Evolutionary conservation across 2,329 filamentous ascomycete species (phyloP).

Genomic region (Aureobasidium sp.): DNA sequence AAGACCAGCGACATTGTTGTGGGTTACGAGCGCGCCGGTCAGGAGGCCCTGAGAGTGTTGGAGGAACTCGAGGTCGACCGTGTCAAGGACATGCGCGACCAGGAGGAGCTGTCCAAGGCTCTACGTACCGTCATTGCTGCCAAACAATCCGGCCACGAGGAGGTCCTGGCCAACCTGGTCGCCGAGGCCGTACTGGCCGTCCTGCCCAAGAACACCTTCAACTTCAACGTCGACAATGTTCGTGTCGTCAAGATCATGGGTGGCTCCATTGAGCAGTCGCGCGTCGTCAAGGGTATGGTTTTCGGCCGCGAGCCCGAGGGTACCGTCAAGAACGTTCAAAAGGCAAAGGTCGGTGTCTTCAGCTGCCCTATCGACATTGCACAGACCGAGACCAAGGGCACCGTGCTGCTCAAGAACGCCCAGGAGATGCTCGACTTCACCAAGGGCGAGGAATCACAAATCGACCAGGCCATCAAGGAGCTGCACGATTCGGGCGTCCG

Average conservation of each 20-base stretch:
- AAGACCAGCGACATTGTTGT: conserved; percentile 97
- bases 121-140: conserved; percentile 91
- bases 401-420: conserved; percentile 89
- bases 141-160: conserved; percentile 92
- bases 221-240: conserved; percentile 99
- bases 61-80: conserved; percentile 88
- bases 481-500: conserved; percentile 87
- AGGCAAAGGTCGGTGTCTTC: conserved; percentile 94
- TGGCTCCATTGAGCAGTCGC: conserved; percentile 85
- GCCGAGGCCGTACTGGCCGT: conserved; percentile 78
- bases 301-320: conserved; percentile 95
- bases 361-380: conserved; percentile 91
- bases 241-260: conserved; percentile 99
- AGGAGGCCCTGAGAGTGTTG: conserved; percentile 72
- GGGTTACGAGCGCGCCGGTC: conserved; percentile 91
- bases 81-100: conserved; percentile 72
- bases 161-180: conserved; percentile 76
- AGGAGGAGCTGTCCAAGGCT: conserved; percentile 84
- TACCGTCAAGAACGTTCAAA: conserved; percentile 73
- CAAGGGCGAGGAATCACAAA: conserved; percentile 87
- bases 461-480: conserved; percentile 89
- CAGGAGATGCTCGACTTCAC: conserved; percentile 99
- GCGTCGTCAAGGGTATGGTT: conserved; percentile 95
- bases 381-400: conserved; percentile 98
- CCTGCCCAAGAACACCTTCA: conserved; percentile 85